Conservation (phyloP, 2,329 filamentous ascomycete species). For the Cladobotryum protrusum region DNA sequence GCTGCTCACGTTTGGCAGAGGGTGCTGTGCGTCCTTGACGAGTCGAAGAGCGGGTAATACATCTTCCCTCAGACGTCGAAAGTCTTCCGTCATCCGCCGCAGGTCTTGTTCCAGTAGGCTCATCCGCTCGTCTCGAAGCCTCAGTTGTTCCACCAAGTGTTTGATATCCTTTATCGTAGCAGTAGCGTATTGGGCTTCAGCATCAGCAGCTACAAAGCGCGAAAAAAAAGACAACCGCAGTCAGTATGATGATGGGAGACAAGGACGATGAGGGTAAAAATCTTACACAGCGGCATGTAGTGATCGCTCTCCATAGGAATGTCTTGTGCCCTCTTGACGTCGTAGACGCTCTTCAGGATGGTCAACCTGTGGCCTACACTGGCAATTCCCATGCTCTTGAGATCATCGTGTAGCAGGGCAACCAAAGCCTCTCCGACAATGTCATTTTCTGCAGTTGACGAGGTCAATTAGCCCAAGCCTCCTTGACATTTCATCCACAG, state of each 20-base stretch:
- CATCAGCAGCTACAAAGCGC: conserved; percentile 67
- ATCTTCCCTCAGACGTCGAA: conserved; percentile 81
- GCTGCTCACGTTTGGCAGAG: conserved; percentile 54
- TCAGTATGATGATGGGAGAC: conserved; percentile 12
- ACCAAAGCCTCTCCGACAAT: conserved; percentile 89
- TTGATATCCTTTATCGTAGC: conserved; percentile 92
- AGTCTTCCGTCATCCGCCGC: conserved; percentile 79
- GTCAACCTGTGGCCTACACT: conserved; percentile 93
- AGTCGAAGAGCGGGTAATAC: conserved; percentile 84
- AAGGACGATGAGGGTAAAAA: neutral
- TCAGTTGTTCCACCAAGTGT: conserved; percentile 81
- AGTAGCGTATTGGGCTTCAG: conserved; percentile 74
- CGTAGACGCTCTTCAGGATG: conserved; percentile 92
- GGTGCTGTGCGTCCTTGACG: conserved; percentile 86
- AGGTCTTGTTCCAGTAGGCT: conserved; percentile 76
- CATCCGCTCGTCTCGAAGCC: conserved; percentile 85
- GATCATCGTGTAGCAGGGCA: conserved; percentile 81
- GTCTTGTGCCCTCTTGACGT: conserved; percentile 91
- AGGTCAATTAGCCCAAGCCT: conserved; percentile 12
- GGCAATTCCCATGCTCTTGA: conserved; percentile 88
- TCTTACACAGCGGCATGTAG: conserved; percentile 80
- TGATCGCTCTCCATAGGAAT: conserved; percentile 87
- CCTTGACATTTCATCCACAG: conserved; percentile 27
- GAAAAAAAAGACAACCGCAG: conserved; percentile 4
- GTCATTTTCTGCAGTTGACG: conserved; percentile 64